These are phyloP conservation scores for Aspergillus fructus DNA, from an alignment of 2,329 filamentous ascomycete species.

Conservation along the genomic window DNA sequence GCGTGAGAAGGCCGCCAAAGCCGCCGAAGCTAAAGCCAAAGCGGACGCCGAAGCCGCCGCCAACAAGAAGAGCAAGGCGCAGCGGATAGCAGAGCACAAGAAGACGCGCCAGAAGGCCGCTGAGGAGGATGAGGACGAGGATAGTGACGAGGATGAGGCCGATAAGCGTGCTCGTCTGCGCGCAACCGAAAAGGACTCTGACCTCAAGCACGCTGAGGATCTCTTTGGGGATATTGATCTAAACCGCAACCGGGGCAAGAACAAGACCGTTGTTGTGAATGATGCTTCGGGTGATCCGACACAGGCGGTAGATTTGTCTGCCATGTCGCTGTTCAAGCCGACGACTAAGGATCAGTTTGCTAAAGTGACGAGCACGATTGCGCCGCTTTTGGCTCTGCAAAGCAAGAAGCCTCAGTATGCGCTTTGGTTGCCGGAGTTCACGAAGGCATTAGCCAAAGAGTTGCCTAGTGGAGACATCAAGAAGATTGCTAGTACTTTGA, in stretches of 20 bases:
- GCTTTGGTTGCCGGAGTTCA: conserved; percentile 87
- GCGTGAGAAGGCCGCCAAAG: conserved; percentile 90
- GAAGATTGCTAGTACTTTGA: conserved; percentile 85
- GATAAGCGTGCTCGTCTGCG: conserved; percentile 72
- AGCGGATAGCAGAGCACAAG: conserved; percentile 80
- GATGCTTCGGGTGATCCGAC: conserved; percentile 68
- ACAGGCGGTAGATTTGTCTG: conserved; percentile 76
- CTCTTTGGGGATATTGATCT: conserved; percentile 77
- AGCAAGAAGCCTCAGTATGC: conserved; percentile 86
- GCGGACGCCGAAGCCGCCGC: conserved; percentile 84
- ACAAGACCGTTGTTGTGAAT: conserved; percentile 62
- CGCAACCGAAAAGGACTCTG: conserved; percentile 79
- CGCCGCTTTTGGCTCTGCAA: conserved; percentile 72
- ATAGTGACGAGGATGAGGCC: conserved; percentile 64
- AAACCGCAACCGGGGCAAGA: conserved; percentile 64
- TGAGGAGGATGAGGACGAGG: conserved; percentile 57
- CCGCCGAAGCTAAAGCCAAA: conserved; percentile 80
- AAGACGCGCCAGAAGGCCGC: conserved; percentile 54
- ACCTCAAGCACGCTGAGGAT: conserved; percentile 86
- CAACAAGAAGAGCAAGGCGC: conserved; percentile 83
- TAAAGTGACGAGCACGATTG: conserved; percentile 72
- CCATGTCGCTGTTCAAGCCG: conserved; percentile 84
- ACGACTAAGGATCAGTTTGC: conserved; percentile 83
- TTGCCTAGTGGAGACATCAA: conserved; percentile 92
- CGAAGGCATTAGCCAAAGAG: conserved; percentile 82